A percentile compares a stretch with the other conserved stretches of the same genome.
Conservation (phyloP, 352 stramenopile species). For the Pythium coloratum region DNA sequence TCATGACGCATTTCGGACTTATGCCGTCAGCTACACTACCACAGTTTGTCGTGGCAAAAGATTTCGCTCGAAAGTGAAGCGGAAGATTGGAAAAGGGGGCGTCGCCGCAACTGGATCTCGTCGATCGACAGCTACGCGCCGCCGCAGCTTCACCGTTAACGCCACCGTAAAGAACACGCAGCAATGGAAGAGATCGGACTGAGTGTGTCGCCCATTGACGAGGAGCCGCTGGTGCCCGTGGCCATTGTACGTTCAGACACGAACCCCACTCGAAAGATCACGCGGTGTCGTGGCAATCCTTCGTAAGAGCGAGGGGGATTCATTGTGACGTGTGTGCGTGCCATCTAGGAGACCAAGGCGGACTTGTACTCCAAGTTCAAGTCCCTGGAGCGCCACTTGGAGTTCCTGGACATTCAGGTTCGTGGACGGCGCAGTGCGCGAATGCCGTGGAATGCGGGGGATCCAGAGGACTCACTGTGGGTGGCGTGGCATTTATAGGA, state of each 20-base stretch:
- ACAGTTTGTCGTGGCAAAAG: slow-evolving; percentile 4
- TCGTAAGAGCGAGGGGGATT: background rate
- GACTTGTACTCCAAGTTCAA: slow-evolving; percentile 56
- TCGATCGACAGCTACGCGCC: background rate
- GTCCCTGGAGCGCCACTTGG: slow-evolving; percentile 43
- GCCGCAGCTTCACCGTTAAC: background rate
- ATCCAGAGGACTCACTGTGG: background rate
- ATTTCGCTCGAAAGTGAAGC: slow-evolving; percentile 19
- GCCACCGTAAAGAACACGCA: background rate
- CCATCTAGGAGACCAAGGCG: slow-evolving; percentile 33
- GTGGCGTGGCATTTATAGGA: slow-evolving; percentile 56
- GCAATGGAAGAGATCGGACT: slow-evolving; percentile 35
- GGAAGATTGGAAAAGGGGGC: background rate
- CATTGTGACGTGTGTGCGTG: background rate
- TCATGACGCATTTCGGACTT: slow-evolving; percentile 6
- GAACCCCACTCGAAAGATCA: background rate
- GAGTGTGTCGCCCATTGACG: slow-evolving; percentile 27
- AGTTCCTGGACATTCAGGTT: slow-evolving; percentile 79
- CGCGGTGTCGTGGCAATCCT: background rate
- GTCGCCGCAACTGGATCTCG: background rate
- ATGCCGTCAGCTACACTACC: background rate
- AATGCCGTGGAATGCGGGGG: background rate
- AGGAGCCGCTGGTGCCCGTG: slow-evolving; percentile 34
- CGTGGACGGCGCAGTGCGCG: background rate
- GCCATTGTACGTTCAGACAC: slow-evolving; percentile 28